These are phyloP conservation scores for Eucalyptus guilfoylei DNA, from an alignment of 345 rosid genomes.

Conservation along the genomic window DNA sequence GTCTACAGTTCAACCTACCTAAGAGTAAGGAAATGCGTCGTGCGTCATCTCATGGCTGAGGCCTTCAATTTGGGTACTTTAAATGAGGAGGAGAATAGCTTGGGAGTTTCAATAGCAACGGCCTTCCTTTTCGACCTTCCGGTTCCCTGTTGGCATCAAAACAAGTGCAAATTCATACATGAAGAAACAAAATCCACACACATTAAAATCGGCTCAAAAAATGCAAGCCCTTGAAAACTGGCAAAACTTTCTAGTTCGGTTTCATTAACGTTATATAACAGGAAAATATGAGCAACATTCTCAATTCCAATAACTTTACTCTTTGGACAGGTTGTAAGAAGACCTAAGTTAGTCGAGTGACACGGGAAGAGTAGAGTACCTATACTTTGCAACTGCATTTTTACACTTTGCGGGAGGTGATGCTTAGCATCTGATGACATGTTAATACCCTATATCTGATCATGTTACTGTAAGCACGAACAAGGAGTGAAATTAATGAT, in stretches of 20 bases:
- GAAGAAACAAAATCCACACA: not conserved
- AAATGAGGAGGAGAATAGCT: constrained; percentile 52
- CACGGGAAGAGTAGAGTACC: not conserved
- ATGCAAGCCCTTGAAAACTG: not conserved
- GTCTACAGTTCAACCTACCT: not conserved
- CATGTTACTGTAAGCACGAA: not conserved
- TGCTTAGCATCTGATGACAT: not conserved
- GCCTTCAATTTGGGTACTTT: constrained; percentile 77
- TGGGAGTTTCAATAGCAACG: constrained; percentile 38
- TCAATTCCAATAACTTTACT: not conserved
- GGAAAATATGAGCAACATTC: not conserved
- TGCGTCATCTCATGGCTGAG: constrained; percentile 2
- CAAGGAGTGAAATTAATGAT: not conserved
- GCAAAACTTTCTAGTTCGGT: not conserved
- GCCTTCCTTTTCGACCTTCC: constrained; percentile 53
- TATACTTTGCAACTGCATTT: not conserved
- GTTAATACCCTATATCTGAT: not conserved
- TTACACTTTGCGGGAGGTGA: not conserved
- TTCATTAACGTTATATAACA: not conserved
- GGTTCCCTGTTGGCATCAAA: constrained; percentile 28
- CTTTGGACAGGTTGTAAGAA: not conserved
- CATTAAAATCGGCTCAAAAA: not conserved
- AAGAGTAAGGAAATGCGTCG: not conserved
- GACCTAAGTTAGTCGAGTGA: not conserved
- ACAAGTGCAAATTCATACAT: not conserved